These are phyloP conservation scores for Lecanicillium sp. DNA, from an alignment of 2,329 filamentous ascomycete genomes.

Conservation along the genomic window DNA sequence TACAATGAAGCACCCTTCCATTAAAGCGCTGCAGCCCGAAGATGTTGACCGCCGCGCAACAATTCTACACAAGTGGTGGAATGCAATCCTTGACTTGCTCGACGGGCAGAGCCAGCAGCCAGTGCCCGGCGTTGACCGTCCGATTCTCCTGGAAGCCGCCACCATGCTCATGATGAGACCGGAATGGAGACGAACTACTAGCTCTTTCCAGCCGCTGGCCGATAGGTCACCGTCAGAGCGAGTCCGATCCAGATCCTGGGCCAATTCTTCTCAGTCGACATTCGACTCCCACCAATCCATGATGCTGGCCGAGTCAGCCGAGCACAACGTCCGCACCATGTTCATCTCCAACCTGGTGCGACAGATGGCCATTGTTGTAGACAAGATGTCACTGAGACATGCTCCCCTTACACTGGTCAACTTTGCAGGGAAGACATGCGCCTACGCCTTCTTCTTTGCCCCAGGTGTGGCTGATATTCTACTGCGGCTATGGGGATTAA, in stretches of 20 bases:
- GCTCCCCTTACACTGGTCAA: constrained; percentile 59
- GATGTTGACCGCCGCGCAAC: constrained; percentile 73
- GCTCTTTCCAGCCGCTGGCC: constrained; percentile 54
- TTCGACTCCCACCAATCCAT: constrained; percentile 56
- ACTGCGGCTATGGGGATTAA: constrained; percentile 70
- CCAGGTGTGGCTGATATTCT: constrained; percentile 79
- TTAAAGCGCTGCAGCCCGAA: constrained; percentile 57
- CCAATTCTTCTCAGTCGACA: constrained; percentile 48
- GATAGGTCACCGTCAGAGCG: constrained; percentile 44
- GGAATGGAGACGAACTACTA: constrained; percentile 74
- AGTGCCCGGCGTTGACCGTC: constrained; percentile 76
- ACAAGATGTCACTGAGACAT: constrained; percentile 76
- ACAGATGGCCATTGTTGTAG: constrained; percentile 80
- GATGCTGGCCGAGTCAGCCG: constrained; percentile 56
- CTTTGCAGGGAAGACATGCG: constrained; percentile 84
- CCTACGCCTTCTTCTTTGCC: constrained; percentile 90
- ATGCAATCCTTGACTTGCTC: constrained; percentile 69
- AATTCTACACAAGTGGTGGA: constrained; percentile 90
- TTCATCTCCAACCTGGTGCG: constrained; percentile 74
- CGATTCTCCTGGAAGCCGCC: constrained; percentile 68
- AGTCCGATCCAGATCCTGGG: constrained; percentile 36
- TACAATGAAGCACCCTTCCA: constrained; percentile 60
- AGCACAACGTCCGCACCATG: constrained; percentile 83
- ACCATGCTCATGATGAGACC: constrained; percentile 78
- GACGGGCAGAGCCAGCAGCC: constrained; percentile 60